Conservation (phyloP, 164 flowering plant species). For the Umbellularia californica region DNA sequence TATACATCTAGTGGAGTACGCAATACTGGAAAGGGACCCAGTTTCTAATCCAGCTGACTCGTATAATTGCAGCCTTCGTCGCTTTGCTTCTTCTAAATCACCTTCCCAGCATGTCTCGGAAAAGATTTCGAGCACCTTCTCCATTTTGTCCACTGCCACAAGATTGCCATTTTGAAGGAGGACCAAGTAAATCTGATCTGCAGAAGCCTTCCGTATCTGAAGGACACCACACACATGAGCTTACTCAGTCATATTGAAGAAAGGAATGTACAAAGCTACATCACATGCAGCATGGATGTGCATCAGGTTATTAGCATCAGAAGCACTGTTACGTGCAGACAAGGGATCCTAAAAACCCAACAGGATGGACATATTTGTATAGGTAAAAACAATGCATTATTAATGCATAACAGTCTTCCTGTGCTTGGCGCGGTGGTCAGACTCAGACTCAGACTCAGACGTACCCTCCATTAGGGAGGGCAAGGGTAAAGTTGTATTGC, state of each 20-base stretch:
- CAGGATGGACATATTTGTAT: neutral
- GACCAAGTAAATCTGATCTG: conserved; percentile 89
- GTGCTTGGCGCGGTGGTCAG: too few species aligned
- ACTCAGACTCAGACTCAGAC: too few species aligned
- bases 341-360: neutral
- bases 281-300: neutral
- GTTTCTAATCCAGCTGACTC: conserved; percentile 52
- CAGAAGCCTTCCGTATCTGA: conserved; percentile 84
- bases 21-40: conserved; percentile 13
- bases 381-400: too few species aligned
- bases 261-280: neutral
- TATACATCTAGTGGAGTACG: too few species aligned
- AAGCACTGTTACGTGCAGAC: too few species aligned
- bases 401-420: too few species aligned
- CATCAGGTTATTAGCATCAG: neutral
- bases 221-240: neutral
- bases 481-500: too few species aligned
- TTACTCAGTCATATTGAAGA: neutral
- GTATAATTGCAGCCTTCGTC: conserved; percentile 39
- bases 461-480: too few species aligned
- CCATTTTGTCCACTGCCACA: conserved; percentile 52
- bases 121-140: conserved; percentile 67
- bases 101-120: conserved; percentile 94
- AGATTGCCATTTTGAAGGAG: conserved; percentile 67
- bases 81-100: conserved; percentile 61